A percentile compares a stretch with the other conserved stretches of the same genome.
phyloP scores from a whole-genome alignment of 495 filamentous ascomycete genomes.

The Bacidia gigantensis region DNA sequence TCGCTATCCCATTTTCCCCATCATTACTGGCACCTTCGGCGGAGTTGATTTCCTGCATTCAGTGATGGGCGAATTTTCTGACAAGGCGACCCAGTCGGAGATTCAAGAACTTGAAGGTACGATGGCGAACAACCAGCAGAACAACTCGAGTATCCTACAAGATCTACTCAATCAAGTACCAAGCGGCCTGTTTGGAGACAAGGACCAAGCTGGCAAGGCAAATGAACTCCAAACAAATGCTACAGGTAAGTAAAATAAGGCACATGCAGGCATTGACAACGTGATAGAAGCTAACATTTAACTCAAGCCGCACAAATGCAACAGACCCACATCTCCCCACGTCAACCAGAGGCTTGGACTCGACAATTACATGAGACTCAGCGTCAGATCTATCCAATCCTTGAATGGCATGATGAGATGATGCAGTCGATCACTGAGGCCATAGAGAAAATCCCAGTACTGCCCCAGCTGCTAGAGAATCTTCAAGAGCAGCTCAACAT shows the following conservation, averaged over 20 bases:
- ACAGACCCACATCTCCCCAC: constrained; percentile 50
- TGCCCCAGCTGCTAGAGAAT: constrained; percentile 66
- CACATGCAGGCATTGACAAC: too few relatives aligned
- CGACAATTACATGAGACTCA: constrained; percentile 49
- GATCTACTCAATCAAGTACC: constrained; percentile 68
- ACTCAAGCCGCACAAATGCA: constrained; percentile 43
- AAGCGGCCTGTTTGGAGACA: constrained; percentile 55
- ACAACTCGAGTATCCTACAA: constrained; percentile 52
- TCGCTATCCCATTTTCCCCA: constrained; percentile 51
- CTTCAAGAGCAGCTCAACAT: constrained; percentile 56
- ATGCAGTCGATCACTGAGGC: constrained; percentile 63
- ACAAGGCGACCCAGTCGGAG: constrained; percentile 80
- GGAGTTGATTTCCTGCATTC: constrained; percentile 80
- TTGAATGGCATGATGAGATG: constrained; percentile 78
- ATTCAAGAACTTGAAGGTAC: constrained; percentile 68
- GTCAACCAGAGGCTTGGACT: constrained; percentile 64
- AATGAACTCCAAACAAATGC: constrained; percentile 56
- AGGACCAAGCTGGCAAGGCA: constrained; percentile 50
- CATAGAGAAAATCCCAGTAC: constrained; percentile 66
- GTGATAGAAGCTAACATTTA: constrained; percentile 33
- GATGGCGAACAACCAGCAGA: constrained; percentile 35
- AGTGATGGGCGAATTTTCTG: constrained; percentile 75
- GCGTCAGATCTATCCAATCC: constrained; percentile 65
- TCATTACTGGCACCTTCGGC: constrained; percentile 83
- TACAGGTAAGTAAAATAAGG: constrained; percentile 7